Evolutionary conservation across 345 rosid species (phyloP), one percentile per base, ranked within the genome.

Genomic region (Eucalyptus curtisii): DNA sequence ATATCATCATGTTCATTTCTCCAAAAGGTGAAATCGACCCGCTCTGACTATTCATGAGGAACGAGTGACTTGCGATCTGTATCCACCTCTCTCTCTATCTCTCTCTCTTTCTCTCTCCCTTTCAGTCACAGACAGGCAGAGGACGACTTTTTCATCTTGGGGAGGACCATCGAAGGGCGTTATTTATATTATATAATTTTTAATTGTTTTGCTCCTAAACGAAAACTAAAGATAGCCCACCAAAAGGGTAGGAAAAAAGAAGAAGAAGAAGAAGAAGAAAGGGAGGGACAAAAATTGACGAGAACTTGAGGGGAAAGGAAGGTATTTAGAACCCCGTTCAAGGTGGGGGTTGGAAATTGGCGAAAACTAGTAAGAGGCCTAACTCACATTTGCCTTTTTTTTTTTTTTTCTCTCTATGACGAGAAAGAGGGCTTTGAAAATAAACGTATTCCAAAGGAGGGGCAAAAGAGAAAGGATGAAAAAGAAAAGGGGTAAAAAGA

Each of bases 301-400:
- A 86, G 49, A 86, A 86, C 90, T 89, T 89, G 90, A 71, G n/a
- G 68, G 71, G 88, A 89, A 86, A 86, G 90, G 31, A 89, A 89
- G 90, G 90, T 49, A 89, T 86, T 4, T 86, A 27, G 30, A 40
- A 33, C 27, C 64, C 57, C 59, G 25, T 27, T 37, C 19, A 53
- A 59, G 57, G 86, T 22, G 22, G 17, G 48, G 64, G 31, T 15
- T 6, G 7, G 14, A 17, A 50, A 50, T 31, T 3, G 6, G 55
- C 20, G 14, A 12, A 86, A 86, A 86, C 6, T 49, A 14, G 30
- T 20, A 49, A 48, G 40, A 30, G 33, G 52, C 57, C 57, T 22
- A 49, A 13, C 24, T 85, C 42, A 50, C 59, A 50, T 33, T 86
- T 86, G 25, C 10, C 8, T 3, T 7, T 19, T 7, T 44, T n/a